These are phyloP conservation scores for Cordyceps farinosa DNA, from an alignment of 2,329 filamentous ascomycete genomes.

Conservation along the genomic window DNA sequence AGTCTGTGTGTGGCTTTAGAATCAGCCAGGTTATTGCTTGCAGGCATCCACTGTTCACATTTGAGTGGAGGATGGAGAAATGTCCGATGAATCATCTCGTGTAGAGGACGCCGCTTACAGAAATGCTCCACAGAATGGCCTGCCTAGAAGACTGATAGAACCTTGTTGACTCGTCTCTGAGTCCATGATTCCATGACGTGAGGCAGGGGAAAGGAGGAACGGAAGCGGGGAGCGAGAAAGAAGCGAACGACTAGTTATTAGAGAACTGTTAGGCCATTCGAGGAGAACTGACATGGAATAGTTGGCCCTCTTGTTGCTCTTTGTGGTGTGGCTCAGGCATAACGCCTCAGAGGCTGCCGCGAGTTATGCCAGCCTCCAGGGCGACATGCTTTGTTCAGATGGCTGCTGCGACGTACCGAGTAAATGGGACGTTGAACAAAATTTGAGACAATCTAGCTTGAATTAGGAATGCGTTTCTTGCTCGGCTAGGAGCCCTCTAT, in stretches of 20 bases:
- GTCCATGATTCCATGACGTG: background rate
- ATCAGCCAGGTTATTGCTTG: slow-evolving; percentile 4
- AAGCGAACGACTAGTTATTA: background rate
- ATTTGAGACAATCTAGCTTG: background rate
- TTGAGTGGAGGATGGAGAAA: background rate
- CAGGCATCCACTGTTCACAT: background rate
- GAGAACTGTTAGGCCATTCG: background rate
- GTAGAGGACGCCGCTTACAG: background rate
- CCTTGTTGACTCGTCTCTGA: slow-evolving; percentile 1
- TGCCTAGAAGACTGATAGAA: background rate
- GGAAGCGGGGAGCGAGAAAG: background rate
- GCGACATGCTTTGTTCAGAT: background rate
- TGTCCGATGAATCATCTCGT: slow-evolving; percentile 13
- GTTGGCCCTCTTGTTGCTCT: background rate
- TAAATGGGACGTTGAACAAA: background rate
- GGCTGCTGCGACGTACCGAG: background rate
- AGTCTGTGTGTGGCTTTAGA: slow-evolving; percentile 3
- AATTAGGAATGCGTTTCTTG: background rate
- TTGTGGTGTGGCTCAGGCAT: background rate
- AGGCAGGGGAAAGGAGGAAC: background rate
- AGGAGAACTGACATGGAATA: background rate
- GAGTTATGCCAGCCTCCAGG: background rate
- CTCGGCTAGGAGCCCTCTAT: background rate
- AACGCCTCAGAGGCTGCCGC: background rate
- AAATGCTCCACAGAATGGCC: background rate